Conservation (phyloP, 208 protist species). For the Trypanosoma avium region DNA sequence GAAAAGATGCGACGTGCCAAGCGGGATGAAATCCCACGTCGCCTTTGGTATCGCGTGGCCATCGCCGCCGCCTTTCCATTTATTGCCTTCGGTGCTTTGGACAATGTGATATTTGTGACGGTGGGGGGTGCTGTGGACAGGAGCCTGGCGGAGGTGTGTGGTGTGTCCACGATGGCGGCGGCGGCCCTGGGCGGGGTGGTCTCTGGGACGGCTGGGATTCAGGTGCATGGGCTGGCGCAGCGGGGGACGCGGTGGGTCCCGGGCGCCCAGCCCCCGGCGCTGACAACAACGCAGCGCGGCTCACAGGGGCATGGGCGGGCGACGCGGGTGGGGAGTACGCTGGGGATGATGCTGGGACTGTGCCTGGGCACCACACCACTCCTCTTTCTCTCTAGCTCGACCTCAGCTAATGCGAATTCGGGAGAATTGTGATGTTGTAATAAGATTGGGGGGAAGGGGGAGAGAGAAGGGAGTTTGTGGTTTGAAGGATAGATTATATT, state of each 20-base stretch:
- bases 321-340: constrained; percentile 55
- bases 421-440: background rate
- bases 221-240: constrained; percentile 86
- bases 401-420: background rate
- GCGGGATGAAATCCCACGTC: constrained; percentile 68
- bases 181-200: constrained; percentile 80
- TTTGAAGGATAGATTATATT: background rate
- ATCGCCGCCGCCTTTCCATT: constrained; percentile 67
- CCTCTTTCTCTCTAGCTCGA: constrained; percentile 43
- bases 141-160: constrained; percentile 53
- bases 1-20: too few relatives aligned
- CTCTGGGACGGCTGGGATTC: constrained; percentile 82
- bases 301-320: constrained; percentile 37
- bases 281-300: constrained; percentile 56
- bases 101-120: constrained; percentile 82
- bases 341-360: constrained; percentile 80
- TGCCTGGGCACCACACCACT: constrained; percentile 78
- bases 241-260: constrained; percentile 41
- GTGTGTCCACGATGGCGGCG: constrained; percentile 71
- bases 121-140: constrained; percentile 80
- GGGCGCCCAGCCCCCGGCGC: constrained; percentile 37
- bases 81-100: constrained; percentile 82
- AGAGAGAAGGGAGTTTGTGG: constrained; percentile 32
- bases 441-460: constrained; percentile 24
- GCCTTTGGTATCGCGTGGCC: constrained; percentile 43